Percentiles rank a stretch among this genome's conserved stretches.
phyloP scores from a whole-genome alignment of 2,329 filamentous ascomycete species.

The Trichophyton equinum region DNA sequence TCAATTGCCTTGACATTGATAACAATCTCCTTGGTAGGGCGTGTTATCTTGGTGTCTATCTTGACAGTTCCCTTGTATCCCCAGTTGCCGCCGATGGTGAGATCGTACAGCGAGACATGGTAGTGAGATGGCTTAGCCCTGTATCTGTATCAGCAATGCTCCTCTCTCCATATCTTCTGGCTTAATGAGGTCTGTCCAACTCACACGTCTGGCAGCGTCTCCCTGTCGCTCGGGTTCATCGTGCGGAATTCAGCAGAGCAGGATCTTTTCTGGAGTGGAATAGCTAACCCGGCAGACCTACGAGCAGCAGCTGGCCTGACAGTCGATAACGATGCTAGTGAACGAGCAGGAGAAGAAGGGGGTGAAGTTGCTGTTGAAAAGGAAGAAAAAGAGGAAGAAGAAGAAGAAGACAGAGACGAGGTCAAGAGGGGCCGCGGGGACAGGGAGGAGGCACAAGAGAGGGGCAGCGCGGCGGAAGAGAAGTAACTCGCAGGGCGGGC shows the following conservation, averaged over 20 bases:
- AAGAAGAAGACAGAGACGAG: slow-evolving; percentile 5
- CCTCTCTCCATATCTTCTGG: background rate
- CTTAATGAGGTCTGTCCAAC: slow-evolving; percentile 12
- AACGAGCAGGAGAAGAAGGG: slow-evolving; percentile 13
- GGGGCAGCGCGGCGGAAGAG: background rate
- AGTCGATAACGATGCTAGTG: slow-evolving; percentile 10
- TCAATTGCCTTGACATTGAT: slow-evolving; percentile 79
- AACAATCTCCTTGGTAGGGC: slow-evolving; percentile 61
- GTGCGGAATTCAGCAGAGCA: slow-evolving; percentile 31
- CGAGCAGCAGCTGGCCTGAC: slow-evolving; percentile 10
- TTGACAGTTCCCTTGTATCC: slow-evolving; percentile 74
- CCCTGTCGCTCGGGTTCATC: slow-evolving; percentile 35
- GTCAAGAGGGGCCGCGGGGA: slow-evolving; percentile 5
- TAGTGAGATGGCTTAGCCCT: slow-evolving; percentile 80
- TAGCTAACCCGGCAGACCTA: slow-evolving; percentile 12
- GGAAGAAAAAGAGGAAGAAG: background rate
- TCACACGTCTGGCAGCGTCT: slow-evolving; percentile 35
- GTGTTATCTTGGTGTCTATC: slow-evolving; percentile 62
- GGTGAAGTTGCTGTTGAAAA: slow-evolving; percentile 11
- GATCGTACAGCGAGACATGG: slow-evolving; percentile 62
- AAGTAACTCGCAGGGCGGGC: background rate
- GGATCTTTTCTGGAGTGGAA: slow-evolving; percentile 18
- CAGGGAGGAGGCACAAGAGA: background rate
- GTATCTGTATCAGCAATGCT: background rate
- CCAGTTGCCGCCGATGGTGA: slow-evolving; percentile 62